phyloP scores from a whole-genome alignment of 805 yeast species.

The Hanseniaspora mollemarum region DNA sequence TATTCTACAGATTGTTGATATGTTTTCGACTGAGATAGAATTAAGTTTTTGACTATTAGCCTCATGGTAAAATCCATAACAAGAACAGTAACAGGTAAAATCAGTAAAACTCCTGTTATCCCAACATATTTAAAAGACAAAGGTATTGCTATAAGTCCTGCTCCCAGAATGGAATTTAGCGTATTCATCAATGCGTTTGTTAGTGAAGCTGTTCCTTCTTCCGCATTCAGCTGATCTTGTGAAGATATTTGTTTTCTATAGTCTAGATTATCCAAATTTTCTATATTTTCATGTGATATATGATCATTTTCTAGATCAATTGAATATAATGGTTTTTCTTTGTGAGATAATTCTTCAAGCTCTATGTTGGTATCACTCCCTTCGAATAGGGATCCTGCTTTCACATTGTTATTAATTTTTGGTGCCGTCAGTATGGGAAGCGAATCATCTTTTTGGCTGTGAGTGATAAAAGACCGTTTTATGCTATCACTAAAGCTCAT shows the following conservation, averaged over 20 bases:
- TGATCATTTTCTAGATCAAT: conserved; percentile 7
- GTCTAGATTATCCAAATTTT: conserved; percentile 8
- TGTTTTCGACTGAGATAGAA: conserved; percentile 59
- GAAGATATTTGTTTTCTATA: neutral
- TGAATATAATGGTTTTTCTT: neutral
- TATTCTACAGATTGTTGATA: conserved; percentile 76
- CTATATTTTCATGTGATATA: neutral
- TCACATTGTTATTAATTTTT: neutral
- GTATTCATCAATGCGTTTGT: conserved; percentile 91
- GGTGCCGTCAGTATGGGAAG: neutral
- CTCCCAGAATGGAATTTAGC: conserved; percentile 92
- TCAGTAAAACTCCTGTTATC: conserved; percentile 55
- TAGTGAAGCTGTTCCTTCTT: conserved; percentile 43
- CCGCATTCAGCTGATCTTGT: conserved; percentile 18
- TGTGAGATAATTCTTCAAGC: neutral
- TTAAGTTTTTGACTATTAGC: conserved; percentile 70
- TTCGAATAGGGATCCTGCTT: neutral
- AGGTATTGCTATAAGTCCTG: conserved; percentile 92
- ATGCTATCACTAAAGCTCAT: neutral
- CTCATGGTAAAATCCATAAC: conserved; percentile 83
- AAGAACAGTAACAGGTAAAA: conserved; percentile 48
- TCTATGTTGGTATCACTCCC: neutral
- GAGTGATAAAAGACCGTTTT: neutral
- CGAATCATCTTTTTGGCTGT: neutral
- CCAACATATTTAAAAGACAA: conserved; percentile 78